A percentile compares a stretch with the other conserved stretches of the same genome.
These are phyloP conservation scores for Fraxinus nigra DNA, from an alignment of 305 asterid species.

Conservation along the genomic window DNA sequence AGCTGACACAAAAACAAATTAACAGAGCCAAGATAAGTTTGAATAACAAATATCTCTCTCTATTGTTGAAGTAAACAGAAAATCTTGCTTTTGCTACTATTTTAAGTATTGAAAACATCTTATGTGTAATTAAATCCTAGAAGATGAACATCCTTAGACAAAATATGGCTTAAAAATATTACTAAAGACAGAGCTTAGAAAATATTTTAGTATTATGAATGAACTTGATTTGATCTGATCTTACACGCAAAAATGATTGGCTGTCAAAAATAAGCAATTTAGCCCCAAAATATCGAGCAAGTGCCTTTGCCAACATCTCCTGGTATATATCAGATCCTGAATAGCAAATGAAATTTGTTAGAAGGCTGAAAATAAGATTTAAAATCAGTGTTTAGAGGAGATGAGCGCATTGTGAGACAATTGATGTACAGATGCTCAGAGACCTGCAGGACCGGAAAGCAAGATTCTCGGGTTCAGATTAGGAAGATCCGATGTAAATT, in stretches of 20 bases:
- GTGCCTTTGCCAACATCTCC: slow-evolving; percentile 86
- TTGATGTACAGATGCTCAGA: slow-evolving; percentile 15
- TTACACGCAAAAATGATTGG: slow-evolving; percentile 25
- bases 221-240: background rate
- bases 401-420: background rate
- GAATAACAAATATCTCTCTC: background rate
- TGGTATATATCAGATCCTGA: slow-evolving; percentile 89
- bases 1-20: background rate
- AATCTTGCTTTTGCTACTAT: background rate
- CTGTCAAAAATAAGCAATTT: slow-evolving; percentile 77
- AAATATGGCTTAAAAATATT: background rate
- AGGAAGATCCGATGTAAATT: slow-evolving; percentile 67
- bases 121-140: background rate
- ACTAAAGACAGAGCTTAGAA: background rate
- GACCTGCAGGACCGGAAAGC: slow-evolving; percentile 94
- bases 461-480: slow-evolving; percentile 77
- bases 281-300: slow-evolving; percentile 79
- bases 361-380: slow-evolving; percentile 14
- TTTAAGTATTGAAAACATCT: background rate
- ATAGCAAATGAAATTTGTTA: slow-evolving; percentile 27
- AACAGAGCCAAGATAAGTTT: background rate
- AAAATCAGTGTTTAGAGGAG: slow-evolving; percentile 8
- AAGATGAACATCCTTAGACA: background rate
- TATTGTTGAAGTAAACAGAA: background rate
- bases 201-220: background rate